Evolutionary conservation across 2,329 filamentous ascomycete genomes (phyloP), one percentile per base, ranked within the genome.

Genomic region (Trichoderma afroharzianum): DNA sequence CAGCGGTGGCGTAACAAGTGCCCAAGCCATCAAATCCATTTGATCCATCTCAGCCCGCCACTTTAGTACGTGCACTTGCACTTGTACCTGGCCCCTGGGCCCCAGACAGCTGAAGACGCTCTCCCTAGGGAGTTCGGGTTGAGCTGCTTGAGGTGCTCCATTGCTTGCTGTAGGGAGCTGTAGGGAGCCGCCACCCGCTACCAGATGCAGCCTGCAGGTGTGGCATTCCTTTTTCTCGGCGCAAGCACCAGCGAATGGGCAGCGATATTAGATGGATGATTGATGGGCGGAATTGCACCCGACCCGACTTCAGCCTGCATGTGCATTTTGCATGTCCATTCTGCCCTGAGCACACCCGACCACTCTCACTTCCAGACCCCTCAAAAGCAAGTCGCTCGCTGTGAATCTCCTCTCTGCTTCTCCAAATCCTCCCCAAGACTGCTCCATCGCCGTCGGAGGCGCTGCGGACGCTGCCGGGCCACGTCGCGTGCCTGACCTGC

Each of bases 381-480:
- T 68, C 66, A 50, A 61, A 68, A 68, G 36, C 66, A 61, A 43
- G n/a, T 32, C 18, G 8, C 55, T 59, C 57, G 43, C 28, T 26
- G 36, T 39, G 36, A 39, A 39, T 12, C 28, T 11, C n/a, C 30
- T 26, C 39, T 59, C 15, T 36, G 26, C 55, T 58, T 33, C 33
- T 39, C 47, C 50, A 67, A 67, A 39, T 8, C 47, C 30, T 57
- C 47, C 47, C n/a, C n/a, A 47, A 47, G 63, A 68, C 64, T 59
- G 53, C 53, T 36, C 63, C 64, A 59, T 59, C 55, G 64, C 64
- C 24, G 64, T 68, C 33, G 21, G 53, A 68, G 67, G 67, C 67
- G 67, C 57, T 63, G 67, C 43, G 33, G 39, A 55, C 68, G 28
- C 69, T 71, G 69, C 59, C 62, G 61, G 68, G 69, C 69, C 50